These are phyloP conservation scores for Talaromyces thailandensis DNA, from an alignment of 495 filamentous ascomycete species.

Conservation along the genomic window DNA sequence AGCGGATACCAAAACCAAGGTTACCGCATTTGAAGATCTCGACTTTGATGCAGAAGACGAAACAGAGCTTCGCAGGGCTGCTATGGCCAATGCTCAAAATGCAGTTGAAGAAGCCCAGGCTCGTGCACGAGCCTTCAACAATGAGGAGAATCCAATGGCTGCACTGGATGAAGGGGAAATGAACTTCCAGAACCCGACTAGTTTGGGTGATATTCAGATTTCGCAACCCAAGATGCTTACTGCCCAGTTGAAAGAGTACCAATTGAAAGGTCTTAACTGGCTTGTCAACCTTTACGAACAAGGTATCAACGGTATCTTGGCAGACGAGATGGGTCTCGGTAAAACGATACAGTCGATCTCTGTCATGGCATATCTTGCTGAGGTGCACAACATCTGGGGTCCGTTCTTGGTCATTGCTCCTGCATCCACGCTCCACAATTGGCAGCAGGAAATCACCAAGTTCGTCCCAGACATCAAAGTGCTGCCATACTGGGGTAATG, in stretches of 20 bases:
- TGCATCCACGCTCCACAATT: conserved; percentile 94
- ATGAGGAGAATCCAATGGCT: conserved; percentile 45
- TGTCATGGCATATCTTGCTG: conserved; percentile 97
- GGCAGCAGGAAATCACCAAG: conserved; percentile 93
- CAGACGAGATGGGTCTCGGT: conserved; percentile 98
- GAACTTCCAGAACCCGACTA: conserved; percentile 99
- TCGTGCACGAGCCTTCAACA: conserved; percentile 86
- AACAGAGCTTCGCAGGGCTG: conserved; percentile 66
- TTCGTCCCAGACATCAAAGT: conserved; percentile 94
- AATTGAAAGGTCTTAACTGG: conserved; percentile 98
- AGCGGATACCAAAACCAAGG: conserved; percentile 52
- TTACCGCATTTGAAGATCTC: conserved; percentile 87
- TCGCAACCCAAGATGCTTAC: conserved; percentile 91
- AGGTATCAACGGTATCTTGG: conserved; percentile 98
- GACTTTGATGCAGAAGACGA: conserved; percentile 97
- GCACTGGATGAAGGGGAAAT: conserved; percentile 74
- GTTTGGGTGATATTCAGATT: conserved; percentile 86
- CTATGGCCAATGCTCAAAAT: conserved; percentile 91
- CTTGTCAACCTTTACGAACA: conserved; percentile 98
- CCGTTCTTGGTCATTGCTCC: conserved; percentile 96
- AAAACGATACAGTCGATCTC: conserved; percentile 99
- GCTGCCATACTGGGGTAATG: conserved; percentile 93
- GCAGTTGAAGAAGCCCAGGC: conserved; percentile 92
- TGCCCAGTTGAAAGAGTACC: conserved; percentile 94
- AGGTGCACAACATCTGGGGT: conserved; percentile 96